A percentile compares a stretch with the other conserved stretches of the same genome.
phyloP scores from a whole-genome alignment of 176 grass and related monocot genomes.

The Hyparrhenia diplandra region DNA sequence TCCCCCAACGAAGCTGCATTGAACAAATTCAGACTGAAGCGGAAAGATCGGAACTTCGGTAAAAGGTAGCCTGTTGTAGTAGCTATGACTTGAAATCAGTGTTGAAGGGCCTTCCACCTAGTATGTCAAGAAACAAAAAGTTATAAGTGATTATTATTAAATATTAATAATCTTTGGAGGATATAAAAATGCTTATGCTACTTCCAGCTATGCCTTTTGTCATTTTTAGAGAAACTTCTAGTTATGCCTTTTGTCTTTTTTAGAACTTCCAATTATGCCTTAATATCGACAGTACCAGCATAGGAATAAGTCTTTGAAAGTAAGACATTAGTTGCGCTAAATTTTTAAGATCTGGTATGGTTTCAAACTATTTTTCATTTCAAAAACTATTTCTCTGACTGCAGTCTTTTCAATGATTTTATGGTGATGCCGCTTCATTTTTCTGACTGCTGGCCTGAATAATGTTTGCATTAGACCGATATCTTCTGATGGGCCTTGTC shows the following conservation, averaged over 20 bases:
- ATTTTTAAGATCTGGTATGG: background rate
- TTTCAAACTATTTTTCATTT: background rate
- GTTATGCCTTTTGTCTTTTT: background rate
- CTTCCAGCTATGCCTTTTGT: background rate
- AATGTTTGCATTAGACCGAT: background rate
- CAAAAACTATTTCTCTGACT: background rate
- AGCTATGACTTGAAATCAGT: background rate
- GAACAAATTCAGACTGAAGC: slow-evolving; percentile 86
- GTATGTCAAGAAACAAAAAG: background rate
- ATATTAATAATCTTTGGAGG: background rate
- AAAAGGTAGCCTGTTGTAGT: slow-evolving; percentile 36
- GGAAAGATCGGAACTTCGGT: slow-evolving; percentile 80
- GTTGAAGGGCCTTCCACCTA: background rate
- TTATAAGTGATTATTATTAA: no score
- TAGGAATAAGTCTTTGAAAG: background rate
- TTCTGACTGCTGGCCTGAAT: background rate
- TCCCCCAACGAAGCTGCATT: slow-evolving; percentile 69
- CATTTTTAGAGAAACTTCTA: background rate
- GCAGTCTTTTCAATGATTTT: background rate
- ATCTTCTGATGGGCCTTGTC: slow-evolving; percentile 41
- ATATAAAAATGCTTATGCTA: background rate
- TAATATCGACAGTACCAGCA: background rate
- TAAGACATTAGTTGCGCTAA: background rate
- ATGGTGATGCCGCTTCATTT: background rate
- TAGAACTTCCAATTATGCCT: background rate